Evolutionary conservation across 1,139 yeast genomes (phyloP), one percentile per base, ranked within the genome.

Genomic region (Fermentozyma sake): DNA sequence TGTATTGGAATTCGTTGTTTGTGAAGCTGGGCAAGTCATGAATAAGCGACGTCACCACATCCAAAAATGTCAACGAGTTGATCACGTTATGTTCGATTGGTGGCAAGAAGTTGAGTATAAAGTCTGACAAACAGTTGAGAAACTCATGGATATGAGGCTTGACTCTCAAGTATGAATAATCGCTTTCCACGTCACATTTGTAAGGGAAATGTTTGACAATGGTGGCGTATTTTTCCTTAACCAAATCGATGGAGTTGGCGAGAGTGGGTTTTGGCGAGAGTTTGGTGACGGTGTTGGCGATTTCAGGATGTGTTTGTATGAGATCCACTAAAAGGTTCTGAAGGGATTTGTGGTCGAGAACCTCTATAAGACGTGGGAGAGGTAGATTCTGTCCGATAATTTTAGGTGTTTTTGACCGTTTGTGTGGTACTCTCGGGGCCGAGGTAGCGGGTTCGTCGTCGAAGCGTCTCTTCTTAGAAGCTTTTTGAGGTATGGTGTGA

Each of bases 121-220:
- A 87, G 54, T 87, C 97, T 22, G 84, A 76, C 30, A 89, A 60
- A 25, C 93, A 79, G 42, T 74, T 70, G 38, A 86, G 69, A 46
- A 89, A 85, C 44, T 85, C 95, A 39, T 77, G 72, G 34, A 87
- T 69, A 33, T 65, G 58, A 2, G 86, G 78, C 46, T 85, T 80
- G 31, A 89, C 82, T 34, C 97, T 68, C 33, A 85, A 65, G 55
- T 80, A 91, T n/a, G 95, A 80, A 50, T 91, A 91, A 52, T 89
- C 97, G 29, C 83, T 76, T 27, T 71, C 66, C 12, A 68, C 61
- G 42, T 81, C 86, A 37, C 85, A 85, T 41, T 79, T 79, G 52
- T 82, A 84, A 1, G 95, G 95, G 38, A 85, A 55, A 34, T 71
- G 68, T 12, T 54, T 51, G 18, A 60, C 48, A 16, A 84, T 72